Evolutionary conservation across 2,329 filamentous ascomycete genomes (phyloP), one percentile per base, ranked within the genome.

Genomic region (Arthrobotrys pseudoclavata): DNA sequence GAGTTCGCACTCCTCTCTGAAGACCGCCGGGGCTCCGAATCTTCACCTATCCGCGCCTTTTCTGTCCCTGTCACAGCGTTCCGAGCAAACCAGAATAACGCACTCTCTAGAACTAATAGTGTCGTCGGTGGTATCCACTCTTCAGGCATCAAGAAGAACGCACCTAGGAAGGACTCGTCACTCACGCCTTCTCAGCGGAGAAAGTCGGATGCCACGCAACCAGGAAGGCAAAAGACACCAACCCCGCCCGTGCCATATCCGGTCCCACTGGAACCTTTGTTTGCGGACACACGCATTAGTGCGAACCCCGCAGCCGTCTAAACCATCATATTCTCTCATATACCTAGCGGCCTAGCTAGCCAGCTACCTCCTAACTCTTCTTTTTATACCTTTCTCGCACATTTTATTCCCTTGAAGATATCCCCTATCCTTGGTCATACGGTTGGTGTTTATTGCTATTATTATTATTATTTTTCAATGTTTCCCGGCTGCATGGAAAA

Each of bases 21-120:
- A 40, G 67, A 71, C 18, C 50, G 31, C 37, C 37, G 52, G 5
- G 67, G 52, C 12, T 45, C 67, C 18, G 74, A 71, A 40, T 71
- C 67, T 4, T 77, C 74, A 20, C 67, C 74, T 4, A 77, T 77
- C 22, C 74, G 67, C 12, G 67, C 74, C 18, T 77, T 77, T 18
- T 45, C 74, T 5, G 75, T 79, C 29, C 69, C 75, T 34, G 75
- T 79, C 24, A 79, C 75, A 29, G 75, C 75, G 7, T 79, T 79
- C 57, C 62, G 75, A 26, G 69, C 55, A 24, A 72, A 74, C 57
- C 75, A 79, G 57, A 79, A 72, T 40, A 74, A 79, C 24, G 69
- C 68, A 4, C 53, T 74, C 20, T 74, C 68, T 0, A 57, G 75
- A 50, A 79, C 45, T 45, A 79, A 79, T 24, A 79, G 69, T 37